These are phyloP conservation scores for Paramecium caudatum DNA, from an alignment of 73 alveolate species.

Conservation along the genomic window DNA sequence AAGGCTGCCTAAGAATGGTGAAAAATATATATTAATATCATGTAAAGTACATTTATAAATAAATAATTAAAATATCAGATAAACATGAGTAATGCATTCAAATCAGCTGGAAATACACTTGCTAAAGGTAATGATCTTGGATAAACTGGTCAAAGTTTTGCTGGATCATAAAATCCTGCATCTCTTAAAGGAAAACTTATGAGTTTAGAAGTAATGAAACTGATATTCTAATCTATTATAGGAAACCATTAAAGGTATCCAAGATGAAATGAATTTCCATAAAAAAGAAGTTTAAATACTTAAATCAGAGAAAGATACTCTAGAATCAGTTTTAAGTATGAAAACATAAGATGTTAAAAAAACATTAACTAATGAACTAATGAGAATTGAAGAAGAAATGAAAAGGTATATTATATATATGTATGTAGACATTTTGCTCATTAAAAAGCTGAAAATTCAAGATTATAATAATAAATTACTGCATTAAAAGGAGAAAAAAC, in stretches of 20 bases:
- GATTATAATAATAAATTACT: conserved; percentile 89
- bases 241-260: conserved; percentile 91
- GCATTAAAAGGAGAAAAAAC: conserved; percentile 93
- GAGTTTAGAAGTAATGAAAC: conserved; percentile 75
- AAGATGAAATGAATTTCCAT: conserved; percentile 96
- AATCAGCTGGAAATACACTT: conserved; percentile 68
- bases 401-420: conserved; percentile 75
- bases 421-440: conserved; percentile 80
- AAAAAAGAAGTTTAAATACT: conserved; percentile 95
- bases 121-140: conserved; percentile 56
- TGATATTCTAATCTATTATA: neutral
- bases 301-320: conserved; percentile 95
- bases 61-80: neutral
- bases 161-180: conserved; percentile 86
- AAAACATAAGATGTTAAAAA: conserved; percentile 96
- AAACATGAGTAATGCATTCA: conserved; percentile 51
- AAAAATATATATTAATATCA: conserved; percentile 18
- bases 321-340: conserved; percentile 94
- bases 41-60: neutral
- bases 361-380: conserved; percentile 88
- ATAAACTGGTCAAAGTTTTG: conserved; percentile 70
- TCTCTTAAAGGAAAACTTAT: conserved; percentile 83
- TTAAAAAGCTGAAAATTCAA: conserved; percentile 88
- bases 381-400: conserved; percentile 97
- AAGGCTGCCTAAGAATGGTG: conserved; percentile 35